Conservation (phyloP, 805 yeast species). For the Metschnikowia cubensis region DNA sequence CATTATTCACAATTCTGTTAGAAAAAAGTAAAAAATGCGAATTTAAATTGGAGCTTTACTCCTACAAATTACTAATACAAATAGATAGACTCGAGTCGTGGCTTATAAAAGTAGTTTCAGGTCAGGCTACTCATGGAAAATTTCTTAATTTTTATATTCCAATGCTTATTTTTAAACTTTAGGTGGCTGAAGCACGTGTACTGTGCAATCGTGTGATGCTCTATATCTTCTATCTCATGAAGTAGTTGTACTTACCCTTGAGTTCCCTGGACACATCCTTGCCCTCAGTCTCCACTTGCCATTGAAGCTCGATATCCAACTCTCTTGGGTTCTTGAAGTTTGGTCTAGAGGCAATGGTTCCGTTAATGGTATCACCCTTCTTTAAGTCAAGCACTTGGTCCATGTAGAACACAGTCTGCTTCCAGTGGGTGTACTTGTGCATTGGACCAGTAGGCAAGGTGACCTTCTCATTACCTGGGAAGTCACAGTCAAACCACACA, state of each 20-base stretch:
- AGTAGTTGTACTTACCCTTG: conserved; percentile 59
- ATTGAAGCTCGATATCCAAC: conserved; percentile 71
- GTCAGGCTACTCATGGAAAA: no score
- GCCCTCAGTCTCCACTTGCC: conserved; percentile 45
- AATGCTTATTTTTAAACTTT: not conserved
- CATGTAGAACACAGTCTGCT: conserved; percentile 92
- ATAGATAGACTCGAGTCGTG: no score
- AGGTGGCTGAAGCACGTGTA: not conserved
- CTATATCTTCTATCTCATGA: conserved; percentile 52
- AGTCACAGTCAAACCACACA: conserved; percentile 93
- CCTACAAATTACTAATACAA: no score
- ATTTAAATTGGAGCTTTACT: no score
- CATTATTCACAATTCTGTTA: not conserved
- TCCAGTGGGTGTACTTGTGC: conserved; percentile 96
- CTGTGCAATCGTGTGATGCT: not conserved
- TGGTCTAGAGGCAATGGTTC: conserved; percentile 73
- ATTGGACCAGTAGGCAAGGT: conserved; percentile 92
- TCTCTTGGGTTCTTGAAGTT: conserved; percentile 81
- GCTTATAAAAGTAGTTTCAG: not conserved
- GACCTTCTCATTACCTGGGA: conserved; percentile 68
- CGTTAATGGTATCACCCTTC: conserved; percentile 70
- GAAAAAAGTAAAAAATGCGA: not conserved
- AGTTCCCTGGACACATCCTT: conserved; percentile 49
- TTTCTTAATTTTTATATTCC: not conserved
- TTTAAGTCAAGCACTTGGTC: conserved; percentile 73